phyloP scores from a whole-genome alignment of 495 filamentous ascomycete species.

The Endocarpon pusillum region DNA sequence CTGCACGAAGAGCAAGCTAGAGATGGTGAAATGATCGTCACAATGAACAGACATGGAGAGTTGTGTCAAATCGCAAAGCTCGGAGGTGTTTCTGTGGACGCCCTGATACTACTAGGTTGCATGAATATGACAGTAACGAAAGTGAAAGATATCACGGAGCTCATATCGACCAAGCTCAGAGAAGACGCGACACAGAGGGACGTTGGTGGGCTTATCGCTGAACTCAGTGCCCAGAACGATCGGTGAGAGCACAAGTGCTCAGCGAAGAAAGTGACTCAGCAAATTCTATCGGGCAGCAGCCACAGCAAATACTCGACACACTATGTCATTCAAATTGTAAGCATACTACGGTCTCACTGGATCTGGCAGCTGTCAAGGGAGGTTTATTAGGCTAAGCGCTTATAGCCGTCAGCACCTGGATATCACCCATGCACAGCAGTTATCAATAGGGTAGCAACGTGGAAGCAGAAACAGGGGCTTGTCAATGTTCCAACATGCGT shows the following conservation, averaged over 20 bases:
- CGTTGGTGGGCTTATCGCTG: constrained; percentile 53
- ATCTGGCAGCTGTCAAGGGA: too few species aligned
- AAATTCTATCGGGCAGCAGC: too few species aligned
- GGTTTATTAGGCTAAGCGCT: too few species aligned
- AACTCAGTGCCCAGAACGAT: constrained; percentile 75
- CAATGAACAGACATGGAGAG: constrained; percentile 76
- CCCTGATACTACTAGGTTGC: constrained; percentile 54
- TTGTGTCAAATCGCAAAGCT: constrained; percentile 82
- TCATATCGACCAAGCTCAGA: constrained; percentile 54
- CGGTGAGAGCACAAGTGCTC: constrained; percentile 16
- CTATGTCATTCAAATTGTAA: too few species aligned
- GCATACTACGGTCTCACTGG: too few species aligned
- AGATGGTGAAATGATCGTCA: constrained; percentile 69
- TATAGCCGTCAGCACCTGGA: too few species aligned
- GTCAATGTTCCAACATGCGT: too few species aligned
- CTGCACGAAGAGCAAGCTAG: constrained; percentile 73
- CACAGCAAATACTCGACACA: too few species aligned
- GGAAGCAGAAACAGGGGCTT: too few species aligned
- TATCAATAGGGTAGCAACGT: too few species aligned
- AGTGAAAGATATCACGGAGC: constrained; percentile 56
- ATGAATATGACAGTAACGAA: constrained; percentile 51
- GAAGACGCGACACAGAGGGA: constrained; percentile 61
- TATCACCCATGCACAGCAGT: too few species aligned
- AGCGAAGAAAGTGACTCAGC: too few species aligned
- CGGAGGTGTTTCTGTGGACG: constrained; percentile 64